Evolutionary conservation across 1,284 basidiomycete genomes (phyloP).

Genomic region (Melanopsichium pennsylvanicum): DNA sequence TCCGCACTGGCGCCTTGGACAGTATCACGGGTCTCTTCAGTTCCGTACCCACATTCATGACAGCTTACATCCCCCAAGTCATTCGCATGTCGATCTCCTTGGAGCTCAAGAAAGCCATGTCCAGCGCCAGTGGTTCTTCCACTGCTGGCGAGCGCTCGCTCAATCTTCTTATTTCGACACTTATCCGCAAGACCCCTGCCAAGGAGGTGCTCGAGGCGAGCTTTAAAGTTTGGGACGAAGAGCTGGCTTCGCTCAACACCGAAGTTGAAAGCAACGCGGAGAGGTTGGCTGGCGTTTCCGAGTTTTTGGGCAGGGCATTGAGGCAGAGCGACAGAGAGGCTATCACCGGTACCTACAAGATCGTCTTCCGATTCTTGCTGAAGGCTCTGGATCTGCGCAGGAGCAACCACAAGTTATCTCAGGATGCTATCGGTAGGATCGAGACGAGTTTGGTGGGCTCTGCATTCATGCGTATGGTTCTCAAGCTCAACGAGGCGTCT

Average conservation of each 20-base stretch:
- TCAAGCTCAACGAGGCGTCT: conserved; percentile 89
- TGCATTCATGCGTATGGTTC: conserved; percentile 85
- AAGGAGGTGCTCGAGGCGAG: conserved; percentile 44
- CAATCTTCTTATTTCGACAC: conserved; percentile 29
- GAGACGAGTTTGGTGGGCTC: conserved; percentile 69
- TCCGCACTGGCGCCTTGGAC: conserved; percentile 48
- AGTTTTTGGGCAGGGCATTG: conserved; percentile 54
- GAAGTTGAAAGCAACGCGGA: conserved; percentile 12
- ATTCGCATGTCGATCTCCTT: conserved; percentile 41
- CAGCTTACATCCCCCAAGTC: conserved; percentile 37
- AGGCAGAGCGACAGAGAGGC: conserved; percentile 48
- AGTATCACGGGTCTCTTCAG: conserved; percentile 53
- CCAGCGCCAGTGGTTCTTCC: conserved; percentile 33
- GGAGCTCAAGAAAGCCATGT: conserved; percentile 30
- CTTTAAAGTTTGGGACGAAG: conserved; percentile 50
- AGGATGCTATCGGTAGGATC: conserved; percentile 66
- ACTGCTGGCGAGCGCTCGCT: conserved; percentile 42
- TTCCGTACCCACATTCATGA: conserved; percentile 61
- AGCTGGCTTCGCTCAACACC: conserved; percentile 5
- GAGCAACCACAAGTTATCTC: conserved; percentile 26
- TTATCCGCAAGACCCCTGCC: conserved; percentile 33
- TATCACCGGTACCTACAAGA: conserved; percentile 76
- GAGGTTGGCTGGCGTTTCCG: conserved; percentile 42
- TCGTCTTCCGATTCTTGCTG: conserved; percentile 82
- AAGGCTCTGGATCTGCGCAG: conserved; percentile 77